phyloP scores from a whole-genome alignment of 2,329 filamentous ascomycete genomes.

The Rhynchosporium agropyri region DNA sequence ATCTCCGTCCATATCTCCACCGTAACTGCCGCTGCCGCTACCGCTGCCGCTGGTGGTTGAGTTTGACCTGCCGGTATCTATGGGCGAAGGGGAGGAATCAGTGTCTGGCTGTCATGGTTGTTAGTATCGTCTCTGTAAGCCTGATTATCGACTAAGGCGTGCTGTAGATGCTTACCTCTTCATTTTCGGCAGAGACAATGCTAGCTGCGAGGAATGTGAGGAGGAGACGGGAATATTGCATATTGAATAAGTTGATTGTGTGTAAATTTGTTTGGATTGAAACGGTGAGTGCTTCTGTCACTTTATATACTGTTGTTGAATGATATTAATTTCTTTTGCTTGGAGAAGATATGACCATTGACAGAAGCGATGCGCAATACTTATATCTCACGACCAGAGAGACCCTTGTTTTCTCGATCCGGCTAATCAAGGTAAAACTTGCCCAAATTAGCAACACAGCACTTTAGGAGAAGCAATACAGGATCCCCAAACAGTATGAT shows the following conservation, averaged over 20 bases:
- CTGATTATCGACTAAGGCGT: background rate
- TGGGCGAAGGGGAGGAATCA: conserved; percentile 12
- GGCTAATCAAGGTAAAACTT: background rate
- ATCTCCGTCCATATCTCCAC: conserved; percentile 3
- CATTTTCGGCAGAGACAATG: conserved; percentile 24
- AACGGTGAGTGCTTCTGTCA: background rate
- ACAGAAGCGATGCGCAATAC: conserved; percentile 18
- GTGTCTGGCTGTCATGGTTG: conserved; percentile 10
- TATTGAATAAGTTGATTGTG: conserved; percentile 21
- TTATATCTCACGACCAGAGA: conserved; percentile 26
- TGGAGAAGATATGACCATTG: conserved; percentile 8
- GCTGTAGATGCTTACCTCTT: conserved; percentile 9
- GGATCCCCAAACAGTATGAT: conserved; percentile 28
- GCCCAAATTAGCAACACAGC: conserved; percentile 9
- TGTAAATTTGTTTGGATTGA: background rate
- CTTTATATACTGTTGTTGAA: conserved; percentile 6
- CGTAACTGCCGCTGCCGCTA: too few species aligned
- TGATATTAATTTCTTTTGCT: conserved; percentile 18
- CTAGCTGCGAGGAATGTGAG: conserved; percentile 33
- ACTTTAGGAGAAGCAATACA: background rate
- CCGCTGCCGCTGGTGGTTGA: too few species aligned
- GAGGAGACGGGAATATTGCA: conserved; percentile 38
- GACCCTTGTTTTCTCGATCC: conserved; percentile 8
- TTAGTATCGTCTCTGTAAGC: conserved; percentile 1
- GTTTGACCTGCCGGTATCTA: conserved; percentile 22